Evolutionary conservation across 1,284 basidiomycete genomes (phyloP).

Genomic region (Malassezia caprae): DNA sequence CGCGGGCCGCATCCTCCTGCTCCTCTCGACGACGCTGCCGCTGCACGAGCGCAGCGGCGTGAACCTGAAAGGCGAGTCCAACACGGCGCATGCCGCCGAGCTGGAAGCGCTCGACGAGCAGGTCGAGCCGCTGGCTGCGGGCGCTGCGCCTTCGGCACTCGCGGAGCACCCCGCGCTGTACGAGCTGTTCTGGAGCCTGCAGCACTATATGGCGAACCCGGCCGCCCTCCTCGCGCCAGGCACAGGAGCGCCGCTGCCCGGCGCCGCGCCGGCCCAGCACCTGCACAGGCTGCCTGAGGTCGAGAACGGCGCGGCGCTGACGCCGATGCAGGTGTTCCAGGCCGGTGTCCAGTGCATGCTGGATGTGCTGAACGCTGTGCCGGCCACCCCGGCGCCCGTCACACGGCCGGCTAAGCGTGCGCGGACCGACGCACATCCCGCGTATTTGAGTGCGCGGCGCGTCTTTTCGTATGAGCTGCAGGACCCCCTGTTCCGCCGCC

Average conservation of each 20-base stretch:
- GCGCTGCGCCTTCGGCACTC: background rate
- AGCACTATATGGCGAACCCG: slow-evolving; percentile 37
- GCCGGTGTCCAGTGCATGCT: slow-evolving; percentile 1
- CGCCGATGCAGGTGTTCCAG: slow-evolving; percentile 12
- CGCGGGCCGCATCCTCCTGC: slow-evolving; percentile 74
- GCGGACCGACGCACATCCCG: slow-evolving; percentile 56
- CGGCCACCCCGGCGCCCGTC: background rate
- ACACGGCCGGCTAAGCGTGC: background rate
- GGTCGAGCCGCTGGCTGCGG: slow-evolving; percentile 3
- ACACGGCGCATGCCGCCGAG: slow-evolving; percentile 16
- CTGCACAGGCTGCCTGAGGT: background rate
- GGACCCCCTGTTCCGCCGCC: slow-evolving; percentile 78
- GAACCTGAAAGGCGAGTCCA: slow-evolving; percentile 66
- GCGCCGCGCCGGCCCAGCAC: background rate
- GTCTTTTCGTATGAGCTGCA: slow-evolving; percentile 74
- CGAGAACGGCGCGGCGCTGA: background rate
- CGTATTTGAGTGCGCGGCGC: slow-evolving; percentile 75
- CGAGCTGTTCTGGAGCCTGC: slow-evolving; percentile 37
- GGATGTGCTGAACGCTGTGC: background rate
- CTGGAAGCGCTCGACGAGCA: background rate
- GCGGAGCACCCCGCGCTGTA: slow-evolving; percentile 29
- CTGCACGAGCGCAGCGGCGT: slow-evolving; percentile 79
- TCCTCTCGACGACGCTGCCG: slow-evolving; percentile 72
- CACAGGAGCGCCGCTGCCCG: background rate
- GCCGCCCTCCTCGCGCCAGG: slow-evolving; percentile 19